phyloP scores from a whole-genome alignment of 1,284 basidiomycete genomes.

The Phenoliferia sp. region DNA sequence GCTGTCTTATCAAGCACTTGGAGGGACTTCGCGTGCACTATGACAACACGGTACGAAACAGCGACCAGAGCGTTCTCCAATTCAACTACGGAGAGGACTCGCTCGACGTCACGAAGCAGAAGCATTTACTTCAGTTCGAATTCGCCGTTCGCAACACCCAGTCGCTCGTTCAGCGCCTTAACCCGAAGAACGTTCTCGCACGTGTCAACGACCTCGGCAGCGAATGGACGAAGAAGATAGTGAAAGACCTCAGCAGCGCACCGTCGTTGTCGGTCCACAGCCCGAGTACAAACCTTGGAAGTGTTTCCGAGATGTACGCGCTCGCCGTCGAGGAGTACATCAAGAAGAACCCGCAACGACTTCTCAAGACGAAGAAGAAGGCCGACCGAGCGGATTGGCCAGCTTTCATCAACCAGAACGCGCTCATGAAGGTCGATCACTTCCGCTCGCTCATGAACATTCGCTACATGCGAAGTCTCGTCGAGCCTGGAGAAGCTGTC shows the following conservation, averaged over 20 bases:
- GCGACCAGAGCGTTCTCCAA: conserved; percentile 88
- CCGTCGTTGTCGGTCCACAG: conserved; percentile 73
- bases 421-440: conserved; percentile 52
- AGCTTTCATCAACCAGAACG: conserved; percentile 47
- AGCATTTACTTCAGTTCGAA: conserved; percentile 70
- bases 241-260: conserved; percentile 65
- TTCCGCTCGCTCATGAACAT: conserved; percentile 80
- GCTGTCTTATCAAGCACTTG: conserved; percentile 97
- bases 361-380: conserved; percentile 61
- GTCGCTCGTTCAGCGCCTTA: conserved; percentile 70
- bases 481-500: conserved; percentile 97
- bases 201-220: conserved; percentile 63
- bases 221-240: conserved; percentile 81
- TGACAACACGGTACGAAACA: conserved; percentile 95
- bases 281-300: conserved; percentile 77
- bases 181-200: conserved; percentile 58
- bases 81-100: conserved; percentile 97
- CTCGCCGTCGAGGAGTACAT: conserved; percentile 74
- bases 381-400: conserved; percentile 38
- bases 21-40: conserved; percentile 96
- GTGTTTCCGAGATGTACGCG: conserved; percentile 90
- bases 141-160: conserved; percentile 85
- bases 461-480: conserved; percentile 86
- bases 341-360: conserved; percentile 67
- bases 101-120: conserved; percentile 82